Base-by-base conservation (phyloP, 139 green algal genomes). In the Cymbomonas tetramitiformis region DNA sequence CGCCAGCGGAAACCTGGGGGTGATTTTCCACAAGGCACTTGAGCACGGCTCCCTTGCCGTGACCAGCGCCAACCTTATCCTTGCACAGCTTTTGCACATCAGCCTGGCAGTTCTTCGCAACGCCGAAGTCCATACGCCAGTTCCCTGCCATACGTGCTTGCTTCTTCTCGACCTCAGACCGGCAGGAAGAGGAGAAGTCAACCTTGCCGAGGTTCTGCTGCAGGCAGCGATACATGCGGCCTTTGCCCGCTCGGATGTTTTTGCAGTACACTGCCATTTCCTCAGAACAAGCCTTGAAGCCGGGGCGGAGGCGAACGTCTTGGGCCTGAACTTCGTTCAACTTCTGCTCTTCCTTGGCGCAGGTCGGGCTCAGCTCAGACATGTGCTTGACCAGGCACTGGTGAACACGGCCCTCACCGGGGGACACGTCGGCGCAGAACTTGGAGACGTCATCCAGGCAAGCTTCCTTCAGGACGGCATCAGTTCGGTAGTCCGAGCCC, bases 71-170 rank as follows among this genome's bases (percentile, higher is more conserved):
- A 64, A 79, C 71, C 49, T 9, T 39, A 26, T 52, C 29, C 4
- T 51, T 36, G 69, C 83, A 92, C n/a, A 72, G 33, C 2, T 61
- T 46, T 0, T 61, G 33, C 0, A 85, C 71, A 44, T 85, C 77
- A 0, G 47, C 52, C 38, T 58, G 62, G 73, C 83, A 93, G 1
- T 69, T 60, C 5, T 73, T 65, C n/a, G 74, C 62, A 18, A 93
- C 63, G 1, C 70, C 73, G n/a, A 75, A 80, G 67, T 93, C 79
- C 28, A 90, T 64, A 29, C 74, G 74, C 65, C 75, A 93, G 67
- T 88, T 64, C 2, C 76, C 2, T 68, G 79, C 68, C 72, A 77
- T 52, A 62, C 67, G 68, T 1, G 69, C 53, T 49, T 76, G 58
- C 7, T 73, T 57, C 34, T 39, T 23, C 23, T 53, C 30, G 26